Percentiles rank a stretch among this genome's conserved stretches.
Conservation (phyloP, 1,284 basidiomycete genomes). For the Tylopilus sp. region DNA sequence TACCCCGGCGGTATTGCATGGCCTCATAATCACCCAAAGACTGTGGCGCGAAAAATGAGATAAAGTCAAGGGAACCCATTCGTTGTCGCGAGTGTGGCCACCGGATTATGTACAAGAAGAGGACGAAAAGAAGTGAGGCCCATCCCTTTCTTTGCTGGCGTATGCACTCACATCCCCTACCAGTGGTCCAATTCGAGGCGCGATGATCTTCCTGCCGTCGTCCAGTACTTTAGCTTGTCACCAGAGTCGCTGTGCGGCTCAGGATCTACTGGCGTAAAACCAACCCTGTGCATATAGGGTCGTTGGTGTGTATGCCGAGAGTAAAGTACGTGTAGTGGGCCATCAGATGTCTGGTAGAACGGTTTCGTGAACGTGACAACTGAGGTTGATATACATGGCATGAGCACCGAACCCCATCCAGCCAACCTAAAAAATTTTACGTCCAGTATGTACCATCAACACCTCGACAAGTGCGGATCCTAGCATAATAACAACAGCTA, state of each 20-base stretch:
- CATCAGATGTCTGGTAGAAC: neutral
- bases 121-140: constrained; percentile 83
- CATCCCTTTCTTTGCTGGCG: constrained; percentile 1
- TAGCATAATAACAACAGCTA: neutral
- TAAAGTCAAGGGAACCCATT: constrained; percentile 92
- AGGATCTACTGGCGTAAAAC: neutral
- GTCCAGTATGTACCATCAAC: constrained; percentile 4
- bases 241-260: neutral
- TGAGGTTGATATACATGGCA: no score
- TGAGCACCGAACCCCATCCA: neutral
- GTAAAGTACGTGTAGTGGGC: neutral
- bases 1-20: neutral
- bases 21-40: constrained; percentile 51
- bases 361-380: no score
- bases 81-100: constrained; percentile 97
- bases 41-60: constrained; percentile 92
- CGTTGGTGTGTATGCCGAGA: neutral
- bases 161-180: constrained; percentile 15
- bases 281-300: neutral
- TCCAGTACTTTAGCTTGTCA: neutral
- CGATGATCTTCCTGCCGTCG: constrained; percentile 44
- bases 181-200: constrained; percentile 89
- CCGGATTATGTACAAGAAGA: constrained; percentile 99
- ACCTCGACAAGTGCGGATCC: neutral
- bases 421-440: neutral